phyloP scores from a whole-genome alignment of 495 filamentous ascomycete species.

The Annulohypoxylon nitens region DNA sequence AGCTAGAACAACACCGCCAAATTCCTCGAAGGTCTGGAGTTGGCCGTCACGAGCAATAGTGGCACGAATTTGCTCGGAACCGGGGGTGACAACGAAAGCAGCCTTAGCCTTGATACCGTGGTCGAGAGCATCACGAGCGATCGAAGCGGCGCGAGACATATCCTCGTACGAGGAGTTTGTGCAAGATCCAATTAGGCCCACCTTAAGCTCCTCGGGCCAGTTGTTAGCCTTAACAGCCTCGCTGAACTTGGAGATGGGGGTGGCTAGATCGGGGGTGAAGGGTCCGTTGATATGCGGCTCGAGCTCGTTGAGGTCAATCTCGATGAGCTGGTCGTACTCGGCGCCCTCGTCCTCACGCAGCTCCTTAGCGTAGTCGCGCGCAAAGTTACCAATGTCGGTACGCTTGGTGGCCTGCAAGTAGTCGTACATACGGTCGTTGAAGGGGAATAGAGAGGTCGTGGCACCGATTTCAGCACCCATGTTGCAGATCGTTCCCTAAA shows the following conservation, averaged over 20 bases:
- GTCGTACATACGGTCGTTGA: slow-evolving; percentile 97
- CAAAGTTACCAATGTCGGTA: slow-evolving; percentile 87
- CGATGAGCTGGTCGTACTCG: slow-evolving; percentile 95
- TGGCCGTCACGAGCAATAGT: slow-evolving; percentile 96
- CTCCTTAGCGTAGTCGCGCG: slow-evolving; percentile 85
- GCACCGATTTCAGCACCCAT: slow-evolving; percentile 88
- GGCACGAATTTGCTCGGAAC: slow-evolving; percentile 97
- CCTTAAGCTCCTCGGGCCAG: slow-evolving; percentile 98
- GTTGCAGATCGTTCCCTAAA: slow-evolving; percentile 1
- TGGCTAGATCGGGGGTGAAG: slow-evolving; percentile 99
- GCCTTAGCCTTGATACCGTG: slow-evolving; percentile 96
- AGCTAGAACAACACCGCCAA: slow-evolving; percentile 94
- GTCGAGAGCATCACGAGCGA: slow-evolving; percentile 92
- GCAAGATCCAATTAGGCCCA: slow-evolving; percentile 97
- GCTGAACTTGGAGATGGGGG: slow-evolving; percentile 97
- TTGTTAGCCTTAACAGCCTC: slow-evolving; percentile 92
- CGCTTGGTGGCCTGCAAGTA: slow-evolving; percentile 96
- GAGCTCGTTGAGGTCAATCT: slow-evolving; percentile 93
- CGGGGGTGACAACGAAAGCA: slow-evolving; percentile 93
- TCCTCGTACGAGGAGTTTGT: slow-evolving; percentile 99
- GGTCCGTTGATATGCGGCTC: slow-evolving; percentile 99
- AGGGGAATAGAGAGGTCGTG: slow-evolving; percentile 98
- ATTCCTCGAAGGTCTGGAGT: slow-evolving; percentile 96
- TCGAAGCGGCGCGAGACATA: slow-evolving; percentile 95
- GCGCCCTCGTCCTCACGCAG: slow-evolving; percentile 92